Evolutionary conservation across 768 basidiomycete genomes (phyloP), one percentile per base, ranked within the genome.

Genomic region (Tricholoma saponaceum): DNA sequence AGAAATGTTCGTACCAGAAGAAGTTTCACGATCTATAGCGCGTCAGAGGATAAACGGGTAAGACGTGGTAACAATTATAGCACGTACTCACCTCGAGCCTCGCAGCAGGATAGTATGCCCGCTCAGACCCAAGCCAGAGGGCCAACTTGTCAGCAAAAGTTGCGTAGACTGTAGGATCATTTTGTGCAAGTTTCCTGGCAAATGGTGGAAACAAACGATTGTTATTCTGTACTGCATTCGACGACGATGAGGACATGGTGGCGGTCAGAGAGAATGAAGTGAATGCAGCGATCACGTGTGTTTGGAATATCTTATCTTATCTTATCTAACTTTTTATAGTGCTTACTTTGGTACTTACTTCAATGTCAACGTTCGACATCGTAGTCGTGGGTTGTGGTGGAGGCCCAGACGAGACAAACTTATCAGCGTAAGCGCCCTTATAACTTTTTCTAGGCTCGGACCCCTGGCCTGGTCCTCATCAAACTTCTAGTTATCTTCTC

Each of bases 341-440:
- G n/a, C n/a, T n/a, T n/a, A n/a, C n/a, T n/a, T n/a, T n/a, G n/a
- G n/a, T n/a, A n/a, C n/a, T n/a, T n/a, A n/a, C n/a, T 51, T 57
- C 58, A 22, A 76, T 81, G 67, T 70, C 76, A 26, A 71, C 26
- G 47, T 92, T 93, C 69, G 85, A 91, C 69, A 66, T 93, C 62
- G 74, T 92, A 58, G 87, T 89, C 62, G 84, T 93, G 35, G 95
- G 77, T 50, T 83, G 85, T 63, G 92, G 94, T 56, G 95, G 95
- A 46, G 95, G 95, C 51, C 93, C 92, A 7, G 81, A 87, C 64
- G 95, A 98, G 72, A 88, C 86, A 22, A 91, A 98, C 74, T 72
- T 97, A 60, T 92, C 90, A 25, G 88, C 84, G 94, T 93, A 69
- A 62, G 87, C 80, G 46, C 12, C 54, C 49, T 52, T 18, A 41